Conservation (phyloP, 208 protist species). For the Porcisia hertigi region DNA sequence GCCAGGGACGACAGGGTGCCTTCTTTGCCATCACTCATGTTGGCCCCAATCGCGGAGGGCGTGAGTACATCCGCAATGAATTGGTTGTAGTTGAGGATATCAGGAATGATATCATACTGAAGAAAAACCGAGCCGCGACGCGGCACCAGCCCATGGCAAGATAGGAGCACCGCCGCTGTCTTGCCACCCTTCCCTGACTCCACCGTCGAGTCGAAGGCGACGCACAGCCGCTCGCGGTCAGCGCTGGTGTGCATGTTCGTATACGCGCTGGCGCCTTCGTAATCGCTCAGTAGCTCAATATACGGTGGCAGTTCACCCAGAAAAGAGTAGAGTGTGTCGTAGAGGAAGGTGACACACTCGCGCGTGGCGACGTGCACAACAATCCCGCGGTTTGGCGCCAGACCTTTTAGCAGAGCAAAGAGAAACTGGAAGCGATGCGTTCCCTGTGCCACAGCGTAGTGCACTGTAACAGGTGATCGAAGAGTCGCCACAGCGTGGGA, state of each 20-base stretch:
- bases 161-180: slow-evolving; percentile 60
- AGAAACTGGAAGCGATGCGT: slow-evolving; percentile 64
- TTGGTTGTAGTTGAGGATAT: slow-evolving; percentile 61
- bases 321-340: slow-evolving; percentile 54
- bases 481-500: slow-evolving; percentile 1
- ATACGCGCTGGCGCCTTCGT: slow-evolving; percentile 57
- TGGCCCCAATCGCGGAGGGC: slow-evolving; percentile 13
- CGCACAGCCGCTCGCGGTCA: slow-evolving; percentile 36
- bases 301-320: slow-evolving; percentile 45
- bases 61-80: slow-evolving; percentile 63
- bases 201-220: slow-evolving; percentile 52
- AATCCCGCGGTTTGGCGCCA: slow-evolving; percentile 41
- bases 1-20: neutral
- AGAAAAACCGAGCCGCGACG: slow-evolving; percentile 46
- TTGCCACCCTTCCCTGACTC: slow-evolving; percentile 6
- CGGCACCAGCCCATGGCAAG: slow-evolving; percentile 66
- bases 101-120: slow-evolving; percentile 66
- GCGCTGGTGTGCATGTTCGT: slow-evolving; percentile 35
- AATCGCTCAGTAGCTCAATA: slow-evolving; percentile 62
- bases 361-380: slow-evolving; percentile 75
- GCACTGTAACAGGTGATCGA: slow-evolving; percentile 37
- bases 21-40: neutral
- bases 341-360: slow-evolving; percentile 56
- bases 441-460: slow-evolving; percentile 65
- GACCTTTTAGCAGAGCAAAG: slow-evolving; percentile 53